Percentiles rank a stretch among this genome's conserved stretches.
Evolutionary conservation across 2,329 filamentous ascomycete genomes (phyloP).

Genomic region (Clonostachys sp.): DNA sequence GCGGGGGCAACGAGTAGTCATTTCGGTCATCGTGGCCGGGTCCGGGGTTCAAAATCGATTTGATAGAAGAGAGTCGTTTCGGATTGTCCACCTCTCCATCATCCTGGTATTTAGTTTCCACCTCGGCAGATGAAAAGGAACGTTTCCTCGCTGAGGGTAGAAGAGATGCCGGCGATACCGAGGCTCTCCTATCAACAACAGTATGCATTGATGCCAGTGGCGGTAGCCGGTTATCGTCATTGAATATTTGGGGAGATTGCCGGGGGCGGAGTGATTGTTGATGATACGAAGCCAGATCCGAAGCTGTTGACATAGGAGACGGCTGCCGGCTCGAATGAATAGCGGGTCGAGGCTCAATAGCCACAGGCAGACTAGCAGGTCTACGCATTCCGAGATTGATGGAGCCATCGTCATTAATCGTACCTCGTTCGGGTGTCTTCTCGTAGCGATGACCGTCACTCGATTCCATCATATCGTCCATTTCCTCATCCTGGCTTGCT

Average conservation of each 20-base stretch:
- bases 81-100: conserved; percentile 40
- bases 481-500: conserved; percentile 51
- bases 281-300: conserved; percentile 48
- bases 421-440: conserved; percentile 44
- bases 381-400: conserved; percentile 56
- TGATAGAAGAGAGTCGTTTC: conserved; percentile 69
- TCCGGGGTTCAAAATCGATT: conserved; percentile 67
- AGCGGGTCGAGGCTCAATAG: conserved; percentile 41
- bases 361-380: conserved; percentile 36
- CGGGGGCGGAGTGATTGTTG: conserved; percentile 33
- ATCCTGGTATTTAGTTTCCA: conserved; percentile 31
- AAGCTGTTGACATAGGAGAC: conserved; percentile 33
- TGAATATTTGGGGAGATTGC: conserved; percentile 33
- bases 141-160: conserved; percentile 59
- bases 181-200: conserved; percentile 46
- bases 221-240: conserved; percentile 54
- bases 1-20: conserved; percentile 33
- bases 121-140: conserved; percentile 59
- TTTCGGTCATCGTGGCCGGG: conserved; percentile 22
- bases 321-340: conserved; percentile 34
- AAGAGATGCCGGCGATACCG: conserved; percentile 57
- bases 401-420: conserved; percentile 59
- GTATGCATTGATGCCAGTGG: conserved; percentile 44
- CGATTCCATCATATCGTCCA: conserved; percentile 43
- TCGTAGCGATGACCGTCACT: conserved; percentile 29